These are phyloP conservation scores for Hyaloscypha bicolor DNA, from an alignment of 495 filamentous ascomycete genomes.

Conservation along the genomic window DNA sequence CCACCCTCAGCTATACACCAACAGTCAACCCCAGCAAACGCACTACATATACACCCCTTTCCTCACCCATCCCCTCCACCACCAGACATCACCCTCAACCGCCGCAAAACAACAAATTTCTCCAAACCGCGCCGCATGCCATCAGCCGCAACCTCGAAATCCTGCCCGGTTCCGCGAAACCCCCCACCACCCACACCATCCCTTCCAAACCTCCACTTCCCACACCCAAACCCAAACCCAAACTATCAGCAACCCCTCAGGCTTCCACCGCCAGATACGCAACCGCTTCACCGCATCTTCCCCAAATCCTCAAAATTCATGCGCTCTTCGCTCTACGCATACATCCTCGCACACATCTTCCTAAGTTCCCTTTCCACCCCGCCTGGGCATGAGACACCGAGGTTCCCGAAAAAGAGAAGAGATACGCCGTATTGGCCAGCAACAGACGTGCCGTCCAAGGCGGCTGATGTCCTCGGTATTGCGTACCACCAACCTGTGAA, in stretches of 20 bases:
- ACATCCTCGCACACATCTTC: conserved; percentile 65
- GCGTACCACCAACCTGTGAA: not conserved
- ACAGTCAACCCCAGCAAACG: not conserved
- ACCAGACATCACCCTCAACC: not conserved
- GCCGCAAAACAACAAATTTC: conserved; percentile 13
- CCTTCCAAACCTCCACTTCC: not conserved
- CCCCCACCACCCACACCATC: not conserved
- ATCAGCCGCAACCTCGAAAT: conserved; percentile 1
- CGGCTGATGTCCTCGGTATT: conserved; percentile 7
- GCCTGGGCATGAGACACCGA: not conserved
- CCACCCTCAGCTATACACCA: not conserved
- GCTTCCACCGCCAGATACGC: conserved; percentile 10
- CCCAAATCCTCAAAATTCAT: conserved; percentile 54
- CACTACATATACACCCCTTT: not conserved
- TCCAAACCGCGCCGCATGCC: not conserved
- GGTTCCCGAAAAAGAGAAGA: not conserved
- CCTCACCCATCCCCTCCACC: not conserved
- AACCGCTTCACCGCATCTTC: conserved; percentile 60
- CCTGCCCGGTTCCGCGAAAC: not conserved
- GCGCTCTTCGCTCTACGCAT: conserved; percentile 65
- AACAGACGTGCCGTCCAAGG: conserved; percentile 1
- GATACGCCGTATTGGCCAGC: conserved; percentile 16
- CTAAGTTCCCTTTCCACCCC: conserved; percentile 44
- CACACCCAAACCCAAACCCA: conserved; percentile 41
- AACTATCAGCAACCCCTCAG: conserved; percentile 21